These are phyloP conservation scores for Paramecium pentaurelia DNA, from an alignment of 73 alveolate species.

Conservation along the genomic window DNA sequence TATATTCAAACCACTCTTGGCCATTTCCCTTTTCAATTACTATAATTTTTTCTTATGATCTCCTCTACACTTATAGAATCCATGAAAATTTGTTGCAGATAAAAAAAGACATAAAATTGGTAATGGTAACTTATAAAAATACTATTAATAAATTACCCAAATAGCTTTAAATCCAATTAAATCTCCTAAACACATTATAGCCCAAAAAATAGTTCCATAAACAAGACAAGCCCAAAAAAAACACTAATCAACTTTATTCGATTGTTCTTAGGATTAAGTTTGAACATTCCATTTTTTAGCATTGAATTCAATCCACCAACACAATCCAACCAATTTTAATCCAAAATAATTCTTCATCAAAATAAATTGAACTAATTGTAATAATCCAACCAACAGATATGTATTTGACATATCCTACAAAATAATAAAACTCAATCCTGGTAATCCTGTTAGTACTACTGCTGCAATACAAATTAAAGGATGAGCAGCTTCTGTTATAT, in stretches of 20 bases:
- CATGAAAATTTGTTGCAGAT: not conserved
- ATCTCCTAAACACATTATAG: not conserved
- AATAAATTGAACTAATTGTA: not conserved
- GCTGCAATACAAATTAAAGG: constrained; percentile 2
- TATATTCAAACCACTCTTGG: not conserved
- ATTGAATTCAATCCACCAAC: not conserved
- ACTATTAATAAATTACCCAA: not conserved
- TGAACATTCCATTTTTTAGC: not conserved
- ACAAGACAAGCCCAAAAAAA: constrained; percentile 27
- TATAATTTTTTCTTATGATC: not conserved
- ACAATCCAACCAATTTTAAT: not conserved
- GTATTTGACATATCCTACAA: not conserved
- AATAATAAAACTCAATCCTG: not conserved
- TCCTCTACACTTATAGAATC: constrained; percentile 37
- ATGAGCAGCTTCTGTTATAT: constrained; percentile 7
- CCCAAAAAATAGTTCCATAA: constrained; percentile 4
- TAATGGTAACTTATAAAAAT: not conserved
- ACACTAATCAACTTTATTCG: not conserved
- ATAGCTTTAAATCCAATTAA: not conserved
- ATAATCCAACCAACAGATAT: not conserved
- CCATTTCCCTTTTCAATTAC: constrained; percentile 22
- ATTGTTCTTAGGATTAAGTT: not conserved
- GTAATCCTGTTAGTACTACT: not conserved
- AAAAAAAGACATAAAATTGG: not conserved
- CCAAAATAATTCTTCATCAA: constrained; percentile 10